Conservation (phyloP, 2,329 filamentous ascomycete species). For the Pyricularia grisea region DNA sequence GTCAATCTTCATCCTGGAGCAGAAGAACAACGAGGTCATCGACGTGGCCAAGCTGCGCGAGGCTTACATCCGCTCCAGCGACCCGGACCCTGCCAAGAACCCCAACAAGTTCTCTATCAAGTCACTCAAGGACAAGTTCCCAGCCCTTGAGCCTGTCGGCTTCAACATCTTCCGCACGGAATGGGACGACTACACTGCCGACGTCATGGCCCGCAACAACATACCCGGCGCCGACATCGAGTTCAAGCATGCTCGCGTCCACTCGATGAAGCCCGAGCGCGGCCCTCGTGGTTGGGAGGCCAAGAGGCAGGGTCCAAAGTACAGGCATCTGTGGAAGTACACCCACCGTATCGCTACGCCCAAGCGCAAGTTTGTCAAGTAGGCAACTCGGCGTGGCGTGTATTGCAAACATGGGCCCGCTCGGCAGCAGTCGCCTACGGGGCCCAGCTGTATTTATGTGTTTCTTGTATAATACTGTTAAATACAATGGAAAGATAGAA, state of each 20-base stretch:
- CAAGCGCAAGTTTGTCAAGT: constrained; percentile 16
- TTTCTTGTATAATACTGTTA: constrained; percentile 4
- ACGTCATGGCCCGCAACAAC: constrained; percentile 73
- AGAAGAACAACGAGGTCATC: constrained; percentile 51
- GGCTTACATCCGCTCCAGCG: constrained; percentile 23
- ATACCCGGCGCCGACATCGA: constrained; percentile 72
- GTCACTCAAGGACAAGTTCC: constrained; percentile 61
- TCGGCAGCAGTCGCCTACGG: not conserved
- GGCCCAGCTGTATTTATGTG: not conserved
- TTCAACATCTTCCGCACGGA: constrained; percentile 79
- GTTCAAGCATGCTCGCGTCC: constrained; percentile 71
- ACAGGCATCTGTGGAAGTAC: constrained; percentile 55
- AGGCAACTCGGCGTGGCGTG: not conserved
- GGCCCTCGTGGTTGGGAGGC: constrained; percentile 58
- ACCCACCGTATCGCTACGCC: constrained; percentile 42
- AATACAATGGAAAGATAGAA: not conserved
- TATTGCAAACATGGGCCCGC: not conserved
- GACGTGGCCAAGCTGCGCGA: constrained; percentile 49
- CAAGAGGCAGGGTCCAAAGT: constrained; percentile 56
- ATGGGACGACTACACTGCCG: constrained; percentile 84
- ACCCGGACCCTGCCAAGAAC: constrained; percentile 6
- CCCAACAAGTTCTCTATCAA: constrained; percentile 68
- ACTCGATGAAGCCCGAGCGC: constrained; percentile 53
- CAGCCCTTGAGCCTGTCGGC: constrained; percentile 59
- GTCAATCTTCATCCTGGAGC: constrained; percentile 74